Percentiles rank a stretch among this genome's conserved stretches.
These are phyloP conservation scores for Poteriospumella lacustris DNA, from an alignment of 108 stramenopile genomes.

Conservation along the genomic window DNA sequence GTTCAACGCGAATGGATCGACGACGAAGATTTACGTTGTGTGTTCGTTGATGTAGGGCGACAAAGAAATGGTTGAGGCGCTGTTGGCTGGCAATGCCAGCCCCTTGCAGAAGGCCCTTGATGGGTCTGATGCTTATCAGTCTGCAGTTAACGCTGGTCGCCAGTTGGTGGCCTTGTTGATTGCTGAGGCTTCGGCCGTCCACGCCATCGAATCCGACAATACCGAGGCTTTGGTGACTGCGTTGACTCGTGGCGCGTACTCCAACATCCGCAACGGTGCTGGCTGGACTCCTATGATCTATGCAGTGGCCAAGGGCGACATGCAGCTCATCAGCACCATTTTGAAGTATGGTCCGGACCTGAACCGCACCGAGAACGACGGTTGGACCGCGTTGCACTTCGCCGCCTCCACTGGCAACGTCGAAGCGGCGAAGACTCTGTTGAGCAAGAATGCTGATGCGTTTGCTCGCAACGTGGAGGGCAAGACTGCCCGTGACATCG, in stretches of 20 bases:
- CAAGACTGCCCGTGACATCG: not conserved
- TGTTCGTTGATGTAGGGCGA: no score
- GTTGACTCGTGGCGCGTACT: not conserved
- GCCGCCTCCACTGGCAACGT: not conserved
- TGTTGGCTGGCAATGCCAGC: not conserved
- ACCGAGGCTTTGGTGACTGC: not conserved
- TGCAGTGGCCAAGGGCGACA: not conserved
- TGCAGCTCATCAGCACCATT: not conserved
- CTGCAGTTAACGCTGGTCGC: not conserved
- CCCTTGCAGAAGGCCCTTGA: not conserved
- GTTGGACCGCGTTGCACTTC: not conserved
- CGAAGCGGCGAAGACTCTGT: not conserved
- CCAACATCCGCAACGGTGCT: not conserved
- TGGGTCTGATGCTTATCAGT: not conserved
- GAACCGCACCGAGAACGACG: not conserved
- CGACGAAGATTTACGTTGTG: no score
- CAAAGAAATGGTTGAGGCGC: not conserved
- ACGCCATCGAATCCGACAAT: not conserved
- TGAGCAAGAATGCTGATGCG: not conserved
- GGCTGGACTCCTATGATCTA: not conserved
- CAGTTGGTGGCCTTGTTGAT: not conserved
- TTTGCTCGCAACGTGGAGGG: not conserved
- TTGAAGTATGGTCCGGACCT: not conserved
- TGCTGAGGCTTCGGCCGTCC: not conserved
- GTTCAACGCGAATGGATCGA: no score